Evolutionary conservation across 1,284 basidiomycete genomes (phyloP), one percentile per base, ranked within the genome.

Genomic region (Singerocomus inundabilis): DNA sequence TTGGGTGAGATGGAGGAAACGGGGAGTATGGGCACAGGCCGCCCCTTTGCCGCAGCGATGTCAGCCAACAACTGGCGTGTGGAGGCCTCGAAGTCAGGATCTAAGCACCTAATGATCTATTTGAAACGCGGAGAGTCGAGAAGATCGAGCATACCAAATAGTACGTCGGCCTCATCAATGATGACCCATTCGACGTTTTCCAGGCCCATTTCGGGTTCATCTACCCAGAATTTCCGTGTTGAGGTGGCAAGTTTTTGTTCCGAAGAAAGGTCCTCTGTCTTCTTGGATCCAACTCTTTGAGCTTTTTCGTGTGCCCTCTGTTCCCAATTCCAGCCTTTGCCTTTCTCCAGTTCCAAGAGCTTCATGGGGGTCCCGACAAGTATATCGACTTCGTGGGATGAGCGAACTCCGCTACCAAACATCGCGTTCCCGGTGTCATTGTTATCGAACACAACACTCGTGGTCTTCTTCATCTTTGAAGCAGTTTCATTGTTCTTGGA

Each of bases 121-220:
- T 9, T 33, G 11, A 9, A 8, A 47, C 15, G 7, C 26, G 13
- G 7, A 34, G 21, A 48, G 46, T 6, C 31, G 38, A 26, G 49
- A 41, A 47, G 16, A 35, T 32, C 24, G 9, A 31, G 70, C 79
- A 51, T 55, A 88, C 91, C 90, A 48, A 93, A 85, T n/a, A 94
- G 72, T 29, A 94, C 82, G 63, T 96, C 92, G 0, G 93, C 91
- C 64, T 96, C 92, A 56, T 95, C 92, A 3, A 94, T 73, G 1
- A 93, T 76, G 6, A 95, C 81, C 89, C 91, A 94, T 60, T 93
- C 88, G 1, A 93, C 72, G 39, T 79, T 76, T 44, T 74, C 75
- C 21, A 90, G 68, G 1, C 80, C 74, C 65, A 88, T 76, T 58
- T 81, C 76, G 1, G 80, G 76, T 39, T 76, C 68, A 8, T 72